A percentile compares a stretch with the other conserved stretches of the same genome.
phyloP scores from a whole-genome alignment of 805 yeast species.

The Komagataella pastoris region DNA sequence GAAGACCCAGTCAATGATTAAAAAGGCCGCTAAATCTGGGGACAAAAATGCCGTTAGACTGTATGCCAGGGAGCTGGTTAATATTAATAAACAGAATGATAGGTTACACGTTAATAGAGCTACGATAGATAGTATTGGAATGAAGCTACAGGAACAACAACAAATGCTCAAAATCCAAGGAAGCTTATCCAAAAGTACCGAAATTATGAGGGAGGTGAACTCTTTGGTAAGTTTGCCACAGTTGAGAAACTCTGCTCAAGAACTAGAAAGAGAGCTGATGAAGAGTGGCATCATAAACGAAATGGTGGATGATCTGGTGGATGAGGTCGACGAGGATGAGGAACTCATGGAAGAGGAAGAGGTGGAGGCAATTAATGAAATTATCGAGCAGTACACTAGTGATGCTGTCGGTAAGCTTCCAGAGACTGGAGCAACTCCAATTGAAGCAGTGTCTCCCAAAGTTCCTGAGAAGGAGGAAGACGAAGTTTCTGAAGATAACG shows the following conservation, averaged over 20 bases:
- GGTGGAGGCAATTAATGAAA: slow-evolving; percentile 48
- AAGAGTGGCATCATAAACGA: slow-evolving; percentile 82
- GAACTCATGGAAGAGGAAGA: slow-evolving; percentile 53
- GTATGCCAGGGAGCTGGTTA: slow-evolving; percentile 73
- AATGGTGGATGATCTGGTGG: slow-evolving; percentile 88
- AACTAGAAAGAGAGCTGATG: slow-evolving; percentile 74
- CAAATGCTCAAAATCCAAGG: slow-evolving; percentile 74
- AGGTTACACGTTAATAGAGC: slow-evolving; percentile 73
- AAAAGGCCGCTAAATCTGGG: slow-evolving; percentile 59
- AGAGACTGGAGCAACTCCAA: slow-evolving; percentile 17
- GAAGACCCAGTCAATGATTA: slow-evolving; percentile 70
- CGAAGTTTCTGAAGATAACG: slow-evolving; percentile 49
- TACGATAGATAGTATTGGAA: slow-evolving; percentile 68
- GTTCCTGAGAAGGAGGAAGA: slow-evolving; percentile 17
- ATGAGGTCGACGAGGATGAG: slow-evolving; percentile 48
- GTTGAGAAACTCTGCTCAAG: slow-evolving; percentile 70
- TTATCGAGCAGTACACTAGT: slow-evolving; percentile 31
- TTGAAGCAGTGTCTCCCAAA: slow-evolving; percentile 19
- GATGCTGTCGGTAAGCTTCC: slow-evolving; percentile 20
- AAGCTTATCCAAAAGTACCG: slow-evolving; percentile 65
- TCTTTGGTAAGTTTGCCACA: slow-evolving; percentile 68
- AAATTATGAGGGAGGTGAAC: slow-evolving; percentile 82
- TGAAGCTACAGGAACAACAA: slow-evolving; percentile 89
- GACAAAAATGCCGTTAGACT: slow-evolving; percentile 65
- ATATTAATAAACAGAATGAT: slow-evolving; percentile 58